A percentile compares a stretch with the other conserved stretches of the same genome.
Conservation (phyloP, 208 protist species). For the Tetramitus jugosus region DNA sequence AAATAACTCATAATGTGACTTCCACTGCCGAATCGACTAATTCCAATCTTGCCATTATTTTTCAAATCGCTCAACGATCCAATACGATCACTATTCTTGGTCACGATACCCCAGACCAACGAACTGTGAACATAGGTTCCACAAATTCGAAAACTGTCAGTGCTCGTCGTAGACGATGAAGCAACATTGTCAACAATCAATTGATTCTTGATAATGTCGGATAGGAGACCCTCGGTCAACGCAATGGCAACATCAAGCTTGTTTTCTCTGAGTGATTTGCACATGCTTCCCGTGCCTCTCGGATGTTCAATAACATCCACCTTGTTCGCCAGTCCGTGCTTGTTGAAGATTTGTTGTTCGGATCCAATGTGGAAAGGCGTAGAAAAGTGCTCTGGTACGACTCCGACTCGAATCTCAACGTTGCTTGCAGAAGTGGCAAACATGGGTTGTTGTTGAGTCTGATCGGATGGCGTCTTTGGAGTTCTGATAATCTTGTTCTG, state of each 20-base stretch:
- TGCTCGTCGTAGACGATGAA: not conserved
- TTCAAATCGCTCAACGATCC: not conserved
- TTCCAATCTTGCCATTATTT: not conserved
- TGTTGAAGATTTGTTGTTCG: not conserved
- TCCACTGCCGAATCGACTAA: not conserved
- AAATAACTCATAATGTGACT: not conserved
- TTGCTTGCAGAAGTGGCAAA: no score
- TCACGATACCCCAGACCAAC: not conserved
- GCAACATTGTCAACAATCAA: no score
- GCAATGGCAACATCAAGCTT: not conserved
- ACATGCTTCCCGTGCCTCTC: not conserved
- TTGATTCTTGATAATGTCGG: no score
- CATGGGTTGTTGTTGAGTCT: not conserved
- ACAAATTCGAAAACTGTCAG: not conserved
- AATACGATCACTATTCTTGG: not conserved
- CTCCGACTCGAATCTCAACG: not conserved
- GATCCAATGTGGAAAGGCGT: not conserved
- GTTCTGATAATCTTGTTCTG: not conserved
- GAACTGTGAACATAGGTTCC: not conserved
- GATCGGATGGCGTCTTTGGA: not conserved
- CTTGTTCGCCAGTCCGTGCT: not conserved
- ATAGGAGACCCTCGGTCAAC: not conserved
- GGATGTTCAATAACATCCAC: not conserved
- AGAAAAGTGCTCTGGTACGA: not conserved
- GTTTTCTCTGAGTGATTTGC: not conserved